Evolutionary conservation across 768 basidiomycete species (phyloP), one percentile per base, ranked within the genome.

Genomic region (Boletus sp.): DNA sequence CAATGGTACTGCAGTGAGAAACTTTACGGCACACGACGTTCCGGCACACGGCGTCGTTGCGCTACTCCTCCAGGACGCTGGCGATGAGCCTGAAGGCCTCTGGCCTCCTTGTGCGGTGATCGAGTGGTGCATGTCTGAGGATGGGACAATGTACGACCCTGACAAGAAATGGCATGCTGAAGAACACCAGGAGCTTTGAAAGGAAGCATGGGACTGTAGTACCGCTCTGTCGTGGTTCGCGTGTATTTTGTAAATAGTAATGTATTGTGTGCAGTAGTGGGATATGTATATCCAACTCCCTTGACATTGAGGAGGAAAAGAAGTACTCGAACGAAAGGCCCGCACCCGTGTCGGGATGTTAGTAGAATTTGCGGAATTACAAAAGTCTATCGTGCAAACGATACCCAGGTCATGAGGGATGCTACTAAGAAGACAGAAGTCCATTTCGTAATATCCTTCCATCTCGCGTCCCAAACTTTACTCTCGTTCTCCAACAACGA

Each of bases 31-130:
- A 5, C 47, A 70, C 9, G 70, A 68, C 19, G 84, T 88, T 11
- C 85, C 86, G 4, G 62, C 84, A 7, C 87, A 89, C 55, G 87
- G 86, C 4, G 85, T 88, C 25, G 79, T 84, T 23, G 87, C 85
- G 32, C 62, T 88, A 10, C 70, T 90, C 50, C 69, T 88, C 42
- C 78, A 76, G 45, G 87, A 89, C 59, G 83, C 78, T 1, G 85
- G 85, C 0, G 76, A 88, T 50, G 87, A 88, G 63, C 87, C 87
- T 9, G 75, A 64, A 35, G 84, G 79, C 2, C 69, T 77, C 2
- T 73, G 74, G 60, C 85, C 85, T 4, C 77, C 79, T 19, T 88
- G 87, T 65, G 79, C 78, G 13, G 75, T 75, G 47, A 67, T 70
- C 53, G 77, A 79, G 45, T 83, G 82, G 79, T 88, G 85, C 66